Conservation (phyloP, 768 basidiomycete species). For the Suillus brevipes region DNA sequence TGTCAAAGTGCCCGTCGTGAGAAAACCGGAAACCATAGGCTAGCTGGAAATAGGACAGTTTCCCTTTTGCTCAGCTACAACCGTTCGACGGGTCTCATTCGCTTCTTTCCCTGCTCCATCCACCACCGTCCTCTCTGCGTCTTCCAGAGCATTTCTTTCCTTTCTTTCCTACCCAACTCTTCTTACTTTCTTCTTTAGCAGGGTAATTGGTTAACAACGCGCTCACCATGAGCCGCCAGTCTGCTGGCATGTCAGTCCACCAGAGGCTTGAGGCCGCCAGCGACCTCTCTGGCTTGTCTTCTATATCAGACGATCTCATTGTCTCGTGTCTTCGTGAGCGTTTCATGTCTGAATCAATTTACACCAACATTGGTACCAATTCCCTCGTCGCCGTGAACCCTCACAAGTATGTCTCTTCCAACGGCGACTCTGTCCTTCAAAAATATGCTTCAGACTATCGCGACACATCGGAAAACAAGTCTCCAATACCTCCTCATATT, state of each 20-base stretch:
- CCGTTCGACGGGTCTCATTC: slow-evolving; percentile 13
- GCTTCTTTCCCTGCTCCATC: slow-evolving; percentile 17
- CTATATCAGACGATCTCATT: slow-evolving; percentile 80
- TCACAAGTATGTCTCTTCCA: slow-evolving; percentile 83
- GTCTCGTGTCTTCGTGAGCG: slow-evolving; percentile 84
- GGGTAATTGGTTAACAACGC: slow-evolving; percentile 1
- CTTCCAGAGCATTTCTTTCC: slow-evolving; percentile 9
- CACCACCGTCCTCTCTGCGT: slow-evolving; percentile 4
- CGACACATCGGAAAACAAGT: slow-evolving; percentile 64
- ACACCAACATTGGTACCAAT: slow-evolving; percentile 71
- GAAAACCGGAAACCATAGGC: neutral
- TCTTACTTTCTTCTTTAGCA: slow-evolving; percentile 3
- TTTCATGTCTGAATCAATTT: slow-evolving; percentile 82
- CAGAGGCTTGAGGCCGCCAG: slow-evolving; percentile 71
- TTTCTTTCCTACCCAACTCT: neutral
- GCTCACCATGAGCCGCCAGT: slow-evolving; percentile 42
- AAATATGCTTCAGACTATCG: slow-evolving; percentile 88
- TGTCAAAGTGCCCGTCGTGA: slow-evolving; percentile 26
- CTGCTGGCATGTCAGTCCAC: slow-evolving; percentile 48
- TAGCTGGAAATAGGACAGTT: slow-evolving; percentile 20
- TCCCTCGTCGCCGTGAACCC: slow-evolving; percentile 88
- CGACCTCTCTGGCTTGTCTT: slow-evolving; percentile 67
- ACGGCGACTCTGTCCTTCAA: slow-evolving; percentile 80
- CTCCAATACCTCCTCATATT: slow-evolving; percentile 76
- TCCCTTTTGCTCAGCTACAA: slow-evolving; percentile 19